A percentile compares a stretch with the other conserved stretches of the same genome.
Conservation (phyloP, 331 rosid genomes). For the Dryas integrifolia region DNA sequence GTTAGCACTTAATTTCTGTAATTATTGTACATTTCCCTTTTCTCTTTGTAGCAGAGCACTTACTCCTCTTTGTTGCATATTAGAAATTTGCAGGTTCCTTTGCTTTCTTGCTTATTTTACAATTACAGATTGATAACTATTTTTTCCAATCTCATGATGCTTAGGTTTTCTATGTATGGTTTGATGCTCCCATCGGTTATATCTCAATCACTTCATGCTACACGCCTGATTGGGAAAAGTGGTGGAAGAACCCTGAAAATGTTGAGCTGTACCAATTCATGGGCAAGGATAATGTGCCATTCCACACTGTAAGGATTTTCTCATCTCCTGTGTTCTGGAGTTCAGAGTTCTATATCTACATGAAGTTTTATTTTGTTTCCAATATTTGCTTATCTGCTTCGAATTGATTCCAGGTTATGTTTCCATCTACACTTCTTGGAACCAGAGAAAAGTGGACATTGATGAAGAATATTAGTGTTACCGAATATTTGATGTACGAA, state of each 20-base stretch:
- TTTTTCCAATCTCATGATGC: neutral
- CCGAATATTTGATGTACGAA: constrained; percentile 32
- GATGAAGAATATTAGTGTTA: constrained; percentile 34
- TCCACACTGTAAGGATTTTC: constrained; percentile 22
- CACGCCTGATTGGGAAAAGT: constrained; percentile 34
- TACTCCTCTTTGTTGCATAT: too few relatives aligned
- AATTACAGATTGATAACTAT: neutral
- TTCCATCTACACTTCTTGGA: constrained; percentile 30
- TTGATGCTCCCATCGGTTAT: constrained; percentile 33
- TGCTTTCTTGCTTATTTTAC: neutral
- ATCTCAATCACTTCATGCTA: constrained; percentile 33
- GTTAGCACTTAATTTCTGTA: constrained; percentile 5
- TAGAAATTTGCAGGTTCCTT: too few relatives aligned
- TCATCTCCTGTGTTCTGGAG: neutral
- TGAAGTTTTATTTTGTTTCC: constrained; percentile 1
- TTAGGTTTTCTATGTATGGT: constrained; percentile 36
- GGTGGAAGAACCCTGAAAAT: constrained; percentile 36
- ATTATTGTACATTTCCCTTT: neutral
- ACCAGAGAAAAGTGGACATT: constrained; percentile 33
- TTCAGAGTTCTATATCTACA: neutral
- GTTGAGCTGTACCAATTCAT: constrained; percentile 34
- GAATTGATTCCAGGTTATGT: constrained; percentile 28
- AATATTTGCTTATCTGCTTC: neutral
- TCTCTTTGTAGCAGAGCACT: too few relatives aligned
- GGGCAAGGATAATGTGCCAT: constrained; percentile 40